phyloP scores from a whole-genome alignment of 2,329 filamentous ascomycete species.

The Cordyceps javanica region DNA sequence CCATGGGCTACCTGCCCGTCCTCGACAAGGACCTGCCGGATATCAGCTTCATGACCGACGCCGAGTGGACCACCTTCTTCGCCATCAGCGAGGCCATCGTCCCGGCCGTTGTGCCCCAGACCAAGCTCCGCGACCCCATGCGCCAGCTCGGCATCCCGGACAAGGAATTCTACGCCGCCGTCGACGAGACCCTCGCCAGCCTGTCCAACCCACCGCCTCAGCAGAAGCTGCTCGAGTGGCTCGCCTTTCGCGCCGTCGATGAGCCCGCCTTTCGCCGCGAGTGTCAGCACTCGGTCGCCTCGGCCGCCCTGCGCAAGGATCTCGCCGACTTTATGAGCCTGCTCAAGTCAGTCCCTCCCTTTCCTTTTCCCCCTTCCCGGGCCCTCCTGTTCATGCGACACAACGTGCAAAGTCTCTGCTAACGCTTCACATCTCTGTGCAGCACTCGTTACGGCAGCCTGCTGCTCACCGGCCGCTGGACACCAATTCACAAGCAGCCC shows the following conservation, averaged over 20 bases:
- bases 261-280: constrained; percentile 47
- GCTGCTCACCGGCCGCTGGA: constrained; percentile 61
- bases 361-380: no score
- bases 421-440: constrained; percentile 1
- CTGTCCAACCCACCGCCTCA: constrained; percentile 34
- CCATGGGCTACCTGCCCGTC: constrained; percentile 6
- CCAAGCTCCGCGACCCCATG: constrained; percentile 30
- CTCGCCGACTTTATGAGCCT: constrained; percentile 34
- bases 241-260: constrained; percentile 45
- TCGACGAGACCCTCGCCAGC: constrained; percentile 31
- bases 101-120: constrained; percentile 47
- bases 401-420: not conserved
- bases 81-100: constrained; percentile 53
- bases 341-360: constrained; percentile 35
- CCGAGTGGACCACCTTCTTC: constrained; percentile 49
- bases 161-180: constrained; percentile 40
- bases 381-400: no score
- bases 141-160: constrained; percentile 42
- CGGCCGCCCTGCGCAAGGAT: constrained; percentile 28
- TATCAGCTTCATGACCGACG: constrained; percentile 35
- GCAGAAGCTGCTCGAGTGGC: constrained; percentile 43
- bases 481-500: constrained; percentile 56
- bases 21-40: constrained; percentile 15
- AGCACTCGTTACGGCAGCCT: constrained; percentile 59
- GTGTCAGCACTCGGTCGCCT: constrained; percentile 37